Evolutionary conservation across 2,329 filamentous ascomycete genomes (phyloP).

Genomic region (Emergomyces pasteurianus): DNA sequence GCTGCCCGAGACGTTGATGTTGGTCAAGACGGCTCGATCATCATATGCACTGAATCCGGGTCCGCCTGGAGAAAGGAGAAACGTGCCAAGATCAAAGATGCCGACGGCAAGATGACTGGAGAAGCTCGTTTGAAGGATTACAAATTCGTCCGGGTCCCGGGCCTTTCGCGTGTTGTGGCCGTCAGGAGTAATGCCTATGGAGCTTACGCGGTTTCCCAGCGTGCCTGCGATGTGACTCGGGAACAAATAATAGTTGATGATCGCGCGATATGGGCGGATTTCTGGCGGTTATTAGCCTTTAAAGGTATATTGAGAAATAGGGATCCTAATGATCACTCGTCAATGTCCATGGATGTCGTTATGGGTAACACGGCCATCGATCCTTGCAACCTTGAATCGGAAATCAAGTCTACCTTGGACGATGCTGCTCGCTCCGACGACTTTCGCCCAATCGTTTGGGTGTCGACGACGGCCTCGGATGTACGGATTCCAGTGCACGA

Average conservation of each 20-base stretch:
- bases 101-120: constrained; percentile 33
- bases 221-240: constrained; percentile 70
- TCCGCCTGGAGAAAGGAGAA: constrained; percentile 87
- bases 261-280: constrained; percentile 61
- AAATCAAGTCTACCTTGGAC: constrained; percentile 21
- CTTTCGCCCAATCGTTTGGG: constrained; percentile 26
- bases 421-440: constrained; percentile 13
- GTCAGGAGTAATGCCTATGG: constrained; percentile 84
- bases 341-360: neutral
- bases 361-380: neutral
- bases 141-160: constrained; percentile 86
- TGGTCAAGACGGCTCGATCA: constrained; percentile 86
- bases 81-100: constrained; percentile 66
- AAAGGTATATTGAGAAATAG: constrained; percentile 37
- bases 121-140: constrained; percentile 70
- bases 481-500: constrained; percentile 68
- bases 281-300: constrained; percentile 59
- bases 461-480: constrained; percentile 50
- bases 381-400: constrained; percentile 8
- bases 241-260: constrained; percentile 55
- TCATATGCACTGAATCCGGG: constrained; percentile 83
- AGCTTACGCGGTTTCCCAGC: constrained; percentile 75
- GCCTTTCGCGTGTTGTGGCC: constrained; percentile 69
- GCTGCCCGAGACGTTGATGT: constrained; percentile 78
- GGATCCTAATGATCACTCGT: constrained; percentile 26